These are phyloP conservation scores for Pisolithus tinctorius DNA, from an alignment of 768 basidiomycete genomes.

Conservation along the genomic window DNA sequence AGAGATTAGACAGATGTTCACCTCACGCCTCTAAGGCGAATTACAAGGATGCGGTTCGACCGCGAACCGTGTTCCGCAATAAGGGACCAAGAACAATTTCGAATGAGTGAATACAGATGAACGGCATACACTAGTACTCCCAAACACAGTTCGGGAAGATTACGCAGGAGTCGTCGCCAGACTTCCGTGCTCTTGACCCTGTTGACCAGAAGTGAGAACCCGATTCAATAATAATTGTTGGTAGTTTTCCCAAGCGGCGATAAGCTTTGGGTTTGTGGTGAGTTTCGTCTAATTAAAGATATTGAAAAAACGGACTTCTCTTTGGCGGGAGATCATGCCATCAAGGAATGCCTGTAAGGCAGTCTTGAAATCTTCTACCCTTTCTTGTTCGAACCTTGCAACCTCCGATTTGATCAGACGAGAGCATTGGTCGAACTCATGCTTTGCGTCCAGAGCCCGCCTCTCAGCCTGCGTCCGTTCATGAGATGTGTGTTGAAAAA, in stretches of 20 bases:
- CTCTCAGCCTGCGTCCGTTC: conserved; percentile 64
- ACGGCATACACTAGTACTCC: too few relatives aligned
- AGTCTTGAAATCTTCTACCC: conserved; percentile 88
- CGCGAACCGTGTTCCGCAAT: too few relatives aligned
- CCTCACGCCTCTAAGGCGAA: too few relatives aligned
- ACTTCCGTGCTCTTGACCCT: neutral
- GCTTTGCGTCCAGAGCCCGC: conserved; percentile 71
- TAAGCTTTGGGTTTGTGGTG: conserved; percentile 42
- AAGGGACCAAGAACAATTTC: too few relatives aligned
- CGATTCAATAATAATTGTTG: conserved; percentile 64
- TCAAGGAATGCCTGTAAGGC: conserved; percentile 79
- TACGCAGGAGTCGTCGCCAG: neutral
- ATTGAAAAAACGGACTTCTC: conserved; percentile 44
- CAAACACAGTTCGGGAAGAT: neutral
- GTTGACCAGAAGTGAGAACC: conserved; percentile 8
- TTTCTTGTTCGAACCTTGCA: conserved; percentile 86
- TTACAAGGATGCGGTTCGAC: too few relatives aligned
- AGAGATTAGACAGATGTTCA: too few relatives aligned
- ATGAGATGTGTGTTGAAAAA: too few relatives aligned
- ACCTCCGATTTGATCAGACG: conserved; percentile 87
- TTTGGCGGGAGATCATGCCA: conserved; percentile 81
- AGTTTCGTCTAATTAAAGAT: neutral
- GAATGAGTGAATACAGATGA: too few relatives aligned
- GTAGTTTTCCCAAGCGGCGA: conserved; percentile 74
- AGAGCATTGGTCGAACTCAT: conserved; percentile 85